These are phyloP conservation scores for Aspergillus quadricinctus DNA, from an alignment of 2,329 filamentous ascomycete species.

Conservation along the genomic window DNA sequence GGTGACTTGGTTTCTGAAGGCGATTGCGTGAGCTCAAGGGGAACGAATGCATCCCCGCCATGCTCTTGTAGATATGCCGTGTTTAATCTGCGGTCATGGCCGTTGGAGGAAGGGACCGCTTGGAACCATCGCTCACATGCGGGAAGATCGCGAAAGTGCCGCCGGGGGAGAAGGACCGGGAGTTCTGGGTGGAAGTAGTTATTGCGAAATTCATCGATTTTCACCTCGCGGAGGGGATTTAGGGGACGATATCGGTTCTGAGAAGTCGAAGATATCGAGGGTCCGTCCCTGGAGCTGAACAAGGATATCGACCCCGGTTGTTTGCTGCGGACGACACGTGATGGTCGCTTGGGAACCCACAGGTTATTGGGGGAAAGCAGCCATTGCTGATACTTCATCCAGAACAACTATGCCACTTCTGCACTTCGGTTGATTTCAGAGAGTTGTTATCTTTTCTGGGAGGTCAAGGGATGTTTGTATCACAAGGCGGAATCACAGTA, in stretches of 20 bases:
- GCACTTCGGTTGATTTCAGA: neutral
- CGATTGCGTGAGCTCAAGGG: slow-evolving; percentile 53
- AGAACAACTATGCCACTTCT: slow-evolving; percentile 4
- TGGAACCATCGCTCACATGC: slow-evolving; percentile 59
- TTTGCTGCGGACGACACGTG: neutral
- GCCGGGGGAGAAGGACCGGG: slow-evolving; percentile 50
- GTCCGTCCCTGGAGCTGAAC: neutral
- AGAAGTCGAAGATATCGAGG: slow-evolving; percentile 6
- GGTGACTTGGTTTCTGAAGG: neutral
- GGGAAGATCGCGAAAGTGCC: slow-evolving; percentile 45
- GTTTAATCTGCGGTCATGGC: slow-evolving; percentile 32
- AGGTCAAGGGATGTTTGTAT: neutral
- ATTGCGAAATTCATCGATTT: slow-evolving; percentile 48
- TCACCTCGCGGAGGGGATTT: slow-evolving; percentile 27
- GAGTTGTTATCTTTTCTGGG: neutral
- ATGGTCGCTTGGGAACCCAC: slow-evolving; percentile 8
- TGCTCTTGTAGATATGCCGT: slow-evolving; percentile 40
- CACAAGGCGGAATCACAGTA: neutral
- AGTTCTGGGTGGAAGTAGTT: slow-evolving; percentile 49
- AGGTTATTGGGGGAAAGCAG: slow-evolving; percentile 7
- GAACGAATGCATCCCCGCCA: slow-evolving; percentile 49
- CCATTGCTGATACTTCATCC: slow-evolving; percentile 29
- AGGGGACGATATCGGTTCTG: slow-evolving; percentile 20
- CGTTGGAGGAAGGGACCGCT: slow-evolving; percentile 29
- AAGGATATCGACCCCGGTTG: neutral